Percentiles rank a stretch among this genome's conserved stretches.
Evolutionary conservation across 768 basidiomycete species (phyloP).

Genomic region (Goffeauzyma gilvescens): DNA sequence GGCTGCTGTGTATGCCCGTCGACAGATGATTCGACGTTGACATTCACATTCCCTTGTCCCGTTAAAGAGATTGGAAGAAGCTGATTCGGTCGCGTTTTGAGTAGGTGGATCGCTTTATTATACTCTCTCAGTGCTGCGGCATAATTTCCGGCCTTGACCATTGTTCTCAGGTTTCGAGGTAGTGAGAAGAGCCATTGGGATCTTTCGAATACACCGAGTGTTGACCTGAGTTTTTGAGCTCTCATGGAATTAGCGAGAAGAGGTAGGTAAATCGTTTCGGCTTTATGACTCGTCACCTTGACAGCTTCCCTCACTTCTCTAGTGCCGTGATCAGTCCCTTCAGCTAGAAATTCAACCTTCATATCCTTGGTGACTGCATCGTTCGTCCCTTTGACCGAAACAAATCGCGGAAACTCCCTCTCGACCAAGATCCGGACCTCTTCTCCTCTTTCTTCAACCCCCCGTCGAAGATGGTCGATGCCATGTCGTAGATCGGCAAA

Average conservation of each 20-base stretch:
- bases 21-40: too few species aligned
- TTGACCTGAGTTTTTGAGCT: slow-evolving; percentile 75
- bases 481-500: slow-evolving; percentile 76
- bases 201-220: slow-evolving; percentile 83
- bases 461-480: slow-evolving; percentile 49
- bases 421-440: slow-evolving; percentile 90
- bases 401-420: slow-evolving; percentile 94
- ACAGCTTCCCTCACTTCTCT: slow-evolving; percentile 63
- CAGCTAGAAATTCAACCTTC: slow-evolving; percentile 65
- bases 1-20: too few species aligned
- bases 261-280: slow-evolving; percentile 86
- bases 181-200: slow-evolving; percentile 98
- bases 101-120: slow-evolving; percentile 82
- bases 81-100: slow-evolving; percentile 75
- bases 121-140: slow-evolving; percentile 87
- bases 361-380: slow-evolving; percentile 82
- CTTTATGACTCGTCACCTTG: slow-evolving; percentile 80
- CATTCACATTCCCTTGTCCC: too few species aligned
- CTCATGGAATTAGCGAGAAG: slow-evolving; percentile 89
- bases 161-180: slow-evolving; percentile 74
- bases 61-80: slow-evolving; percentile 49
- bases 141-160: slow-evolving; percentile 76
- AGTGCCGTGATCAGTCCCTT: slow-evolving; percentile 61
- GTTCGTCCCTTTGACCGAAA: slow-evolving; percentile 90
- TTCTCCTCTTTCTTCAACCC: slow-evolving; percentile 77